phyloP scores from a whole-genome alignment of 495 filamentous ascomycete species.

The Tuber borchii region DNA sequence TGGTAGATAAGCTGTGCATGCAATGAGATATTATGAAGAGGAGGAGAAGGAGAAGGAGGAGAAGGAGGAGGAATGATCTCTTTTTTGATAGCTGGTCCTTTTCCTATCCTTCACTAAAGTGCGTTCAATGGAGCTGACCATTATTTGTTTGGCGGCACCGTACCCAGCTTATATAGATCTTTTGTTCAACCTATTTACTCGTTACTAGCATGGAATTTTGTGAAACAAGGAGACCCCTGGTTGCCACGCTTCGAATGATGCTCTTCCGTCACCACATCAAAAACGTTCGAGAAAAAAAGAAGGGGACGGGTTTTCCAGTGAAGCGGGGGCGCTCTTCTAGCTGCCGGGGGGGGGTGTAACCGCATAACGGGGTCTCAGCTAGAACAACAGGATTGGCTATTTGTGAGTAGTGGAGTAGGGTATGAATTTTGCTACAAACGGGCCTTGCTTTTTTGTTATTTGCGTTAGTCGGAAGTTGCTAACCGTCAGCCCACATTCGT shows the following conservation, averaged over 20 bases:
- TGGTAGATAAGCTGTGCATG: conserved; percentile 16
- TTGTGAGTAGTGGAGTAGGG: neutral
- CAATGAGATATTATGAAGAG: conserved; percentile 22
- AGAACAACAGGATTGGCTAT: conserved; percentile 7
- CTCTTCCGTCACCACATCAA: conserved; percentile 25
- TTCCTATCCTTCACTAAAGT: conserved; percentile 13
- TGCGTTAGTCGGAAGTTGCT: conserved; percentile 32
- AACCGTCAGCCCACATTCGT: conserved; percentile 35
- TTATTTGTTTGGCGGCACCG: conserved; percentile 29
- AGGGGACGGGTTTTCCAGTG: conserved; percentile 32
- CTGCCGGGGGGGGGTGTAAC: conserved; percentile 28
- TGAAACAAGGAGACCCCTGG: conserved; percentile 33
- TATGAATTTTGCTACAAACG: conserved; percentile 25
- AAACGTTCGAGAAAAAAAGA: conserved; percentile 37
- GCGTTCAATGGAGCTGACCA: conserved; percentile 10
- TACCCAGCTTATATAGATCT: conserved; percentile 35
- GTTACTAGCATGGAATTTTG: conserved; percentile 10
- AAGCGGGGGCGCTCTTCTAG: conserved; percentile 27
- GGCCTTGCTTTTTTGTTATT: conserved; percentile 15
- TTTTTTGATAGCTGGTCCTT: neutral
- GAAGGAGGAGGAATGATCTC: conserved; percentile 1
- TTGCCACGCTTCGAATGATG: conserved; percentile 33
- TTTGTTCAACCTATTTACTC: conserved; percentile 25
- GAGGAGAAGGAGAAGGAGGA: conserved; percentile 15
- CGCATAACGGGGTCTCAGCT: conserved; percentile 21